Conservation (phyloP, 768 basidiomycete genomes). For the Amyloporia xantha region DNA sequence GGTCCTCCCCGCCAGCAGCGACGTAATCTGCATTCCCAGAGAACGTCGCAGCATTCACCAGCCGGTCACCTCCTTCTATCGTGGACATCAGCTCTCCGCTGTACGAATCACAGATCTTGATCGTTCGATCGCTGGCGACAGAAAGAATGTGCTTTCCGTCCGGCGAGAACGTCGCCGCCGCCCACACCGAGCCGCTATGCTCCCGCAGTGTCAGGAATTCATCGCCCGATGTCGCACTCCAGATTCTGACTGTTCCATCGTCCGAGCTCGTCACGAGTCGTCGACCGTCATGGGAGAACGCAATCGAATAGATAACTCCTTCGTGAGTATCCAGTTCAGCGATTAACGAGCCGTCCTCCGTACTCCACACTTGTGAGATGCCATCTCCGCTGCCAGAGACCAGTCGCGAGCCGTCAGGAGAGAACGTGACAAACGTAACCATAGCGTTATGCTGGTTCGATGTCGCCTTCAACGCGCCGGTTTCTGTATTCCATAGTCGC, state of each 20-base stretch:
- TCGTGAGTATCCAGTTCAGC: background rate
- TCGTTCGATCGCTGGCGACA: conserved; percentile 30
- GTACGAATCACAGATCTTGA: conserved; percentile 38
- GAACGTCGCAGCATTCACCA: conserved; percentile 10
- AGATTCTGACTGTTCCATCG: conserved; percentile 15
- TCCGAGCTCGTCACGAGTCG: conserved; percentile 14
- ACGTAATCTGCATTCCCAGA: background rate
- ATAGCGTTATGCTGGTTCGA: conserved; percentile 18
- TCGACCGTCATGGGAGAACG: conserved; percentile 5
- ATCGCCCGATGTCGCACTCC: conserved; percentile 1
- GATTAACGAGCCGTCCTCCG: background rate
- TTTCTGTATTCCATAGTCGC: conserved; percentile 19
- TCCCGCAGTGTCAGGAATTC: background rate
- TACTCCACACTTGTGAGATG: conserved; percentile 7
- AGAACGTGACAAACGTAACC: conserved; percentile 23
- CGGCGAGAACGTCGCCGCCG: conserved; percentile 6
- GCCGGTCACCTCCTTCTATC: conserved; percentile 6
- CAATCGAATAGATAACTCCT: conserved; percentile 4
- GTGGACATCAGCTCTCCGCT: conserved; percentile 22
- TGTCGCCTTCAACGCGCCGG: conserved; percentile 13
- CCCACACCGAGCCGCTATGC: conserved; percentile 1
- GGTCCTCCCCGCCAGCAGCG: conserved; percentile 2
- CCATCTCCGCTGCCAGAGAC: conserved; percentile 5
- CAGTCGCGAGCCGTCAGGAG: conserved; percentile 4
- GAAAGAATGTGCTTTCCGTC: conserved; percentile 7